Evolutionary conservation across 2,329 filamentous ascomycete species (phyloP).

Genomic region (Furcasterigmium furcatum): DNA sequence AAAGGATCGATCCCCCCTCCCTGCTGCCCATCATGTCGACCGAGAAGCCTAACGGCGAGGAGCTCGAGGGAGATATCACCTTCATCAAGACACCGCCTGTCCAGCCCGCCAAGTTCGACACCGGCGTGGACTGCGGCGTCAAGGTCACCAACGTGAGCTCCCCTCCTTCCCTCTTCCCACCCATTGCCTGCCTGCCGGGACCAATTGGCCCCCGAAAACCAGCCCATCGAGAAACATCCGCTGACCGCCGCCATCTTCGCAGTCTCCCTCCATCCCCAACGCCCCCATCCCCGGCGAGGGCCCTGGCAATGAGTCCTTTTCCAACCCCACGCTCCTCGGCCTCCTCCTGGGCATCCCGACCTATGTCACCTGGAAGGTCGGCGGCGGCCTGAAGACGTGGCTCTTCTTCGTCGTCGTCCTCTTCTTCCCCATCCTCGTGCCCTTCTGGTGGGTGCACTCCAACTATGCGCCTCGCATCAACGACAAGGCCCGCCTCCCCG

Average conservation of each 20-base stretch:
- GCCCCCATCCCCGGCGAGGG: slow-evolving; percentile 88
- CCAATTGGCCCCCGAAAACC: slow-evolving; percentile 1
- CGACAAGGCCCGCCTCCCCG: slow-evolving; percentile 85
- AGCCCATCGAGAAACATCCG: neutral
- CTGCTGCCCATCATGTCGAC: slow-evolving; percentile 22
- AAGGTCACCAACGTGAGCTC: slow-evolving; percentile 35
- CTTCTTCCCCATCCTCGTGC: slow-evolving; percentile 72
- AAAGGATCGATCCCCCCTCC: neutral
- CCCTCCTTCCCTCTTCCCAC: slow-evolving; percentile 20
- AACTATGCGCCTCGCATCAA: slow-evolving; percentile 83
- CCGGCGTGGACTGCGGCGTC: slow-evolving; percentile 58
- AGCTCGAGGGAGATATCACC: slow-evolving; percentile 33
- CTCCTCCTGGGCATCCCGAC: slow-evolving; percentile 69
- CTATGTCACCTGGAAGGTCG: slow-evolving; percentile 79
- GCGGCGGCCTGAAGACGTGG: slow-evolving; percentile 83
- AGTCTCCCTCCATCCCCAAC: slow-evolving; percentile 92
- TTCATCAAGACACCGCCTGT: slow-evolving; percentile 38
- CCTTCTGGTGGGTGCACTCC: slow-evolving; percentile 80
- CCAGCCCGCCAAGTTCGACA: slow-evolving; percentile 59
- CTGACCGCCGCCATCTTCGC: slow-evolving; percentile 15
- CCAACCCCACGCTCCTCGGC: slow-evolving; percentile 71
- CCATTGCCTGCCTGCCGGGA: neutral
- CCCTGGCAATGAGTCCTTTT: slow-evolving; percentile 81
- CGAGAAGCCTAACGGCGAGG: slow-evolving; percentile 13
- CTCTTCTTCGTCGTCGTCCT: slow-evolving; percentile 82